phyloP scores from a whole-genome alignment of 179 eudicot species.

The Spinacia oleracea region DNA sequence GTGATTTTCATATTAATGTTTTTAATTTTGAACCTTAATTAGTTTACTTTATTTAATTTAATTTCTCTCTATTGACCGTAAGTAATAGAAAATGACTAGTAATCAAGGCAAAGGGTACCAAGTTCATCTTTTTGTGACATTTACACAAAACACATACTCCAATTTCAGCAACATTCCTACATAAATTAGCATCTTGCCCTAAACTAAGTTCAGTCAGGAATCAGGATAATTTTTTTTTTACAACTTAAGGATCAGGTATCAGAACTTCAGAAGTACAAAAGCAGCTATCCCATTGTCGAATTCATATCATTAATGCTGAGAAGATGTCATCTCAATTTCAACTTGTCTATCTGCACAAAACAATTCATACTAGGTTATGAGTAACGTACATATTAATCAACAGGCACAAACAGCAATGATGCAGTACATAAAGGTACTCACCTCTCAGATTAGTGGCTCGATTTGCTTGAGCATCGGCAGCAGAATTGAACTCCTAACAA shows the following conservation, averaged over 20 bases:
- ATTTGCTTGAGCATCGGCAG: slow-evolving; percentile 71
- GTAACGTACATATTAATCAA: neutral
- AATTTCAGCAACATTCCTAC: neutral
- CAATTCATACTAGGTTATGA: neutral
- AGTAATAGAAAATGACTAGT: too few species aligned
- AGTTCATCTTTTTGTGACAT: too few species aligned
- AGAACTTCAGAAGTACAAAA: neutral
- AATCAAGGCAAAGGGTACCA: too few species aligned
- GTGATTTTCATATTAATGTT: too few species aligned
- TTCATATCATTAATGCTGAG: slow-evolving; percentile 6
- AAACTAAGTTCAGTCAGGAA: neutral
- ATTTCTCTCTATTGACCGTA: too few species aligned
- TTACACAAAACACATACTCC: neutral
- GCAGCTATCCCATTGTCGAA: neutral
- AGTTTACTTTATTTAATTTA: too few species aligned
- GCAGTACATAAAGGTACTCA: slow-evolving; percentile 21
- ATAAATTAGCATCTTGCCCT: neutral
- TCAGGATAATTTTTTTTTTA: neutral
- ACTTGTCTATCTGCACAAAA: slow-evolving; percentile 34
- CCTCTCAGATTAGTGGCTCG: slow-evolving; percentile 46
- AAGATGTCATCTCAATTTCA: slow-evolving; percentile 24
- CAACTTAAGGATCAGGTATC: neutral
- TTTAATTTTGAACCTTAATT: too few species aligned
- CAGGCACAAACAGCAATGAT: neutral
- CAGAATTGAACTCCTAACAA: slow-evolving; percentile 47